A percentile compares a stretch with the other conserved stretches of the same genome.
Evolutionary conservation across 495 filamentous ascomycete genomes (phyloP).

Genomic region (Tuber umbilicatum): DNA sequence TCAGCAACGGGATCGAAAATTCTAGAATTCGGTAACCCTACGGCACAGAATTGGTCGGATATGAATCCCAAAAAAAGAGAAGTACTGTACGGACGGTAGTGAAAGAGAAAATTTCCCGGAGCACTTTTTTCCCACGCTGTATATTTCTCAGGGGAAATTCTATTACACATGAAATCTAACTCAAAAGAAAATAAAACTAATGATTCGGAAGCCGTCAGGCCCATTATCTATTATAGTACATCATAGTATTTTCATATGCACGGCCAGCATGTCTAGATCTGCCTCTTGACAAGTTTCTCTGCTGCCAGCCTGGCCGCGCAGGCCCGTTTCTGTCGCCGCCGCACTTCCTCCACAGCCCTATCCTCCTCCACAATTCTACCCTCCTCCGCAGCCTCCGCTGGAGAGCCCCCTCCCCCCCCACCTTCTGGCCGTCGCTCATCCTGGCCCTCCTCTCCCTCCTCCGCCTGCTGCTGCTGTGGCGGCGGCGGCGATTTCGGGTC

Average conservation of each 20-base stretch:
- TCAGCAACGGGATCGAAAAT: neutral
- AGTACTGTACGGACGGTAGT: neutral
- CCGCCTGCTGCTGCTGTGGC: neutral
- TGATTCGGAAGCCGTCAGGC: neutral
- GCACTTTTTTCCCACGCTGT: neutral
- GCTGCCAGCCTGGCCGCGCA: neutral
- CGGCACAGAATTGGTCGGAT: neutral
- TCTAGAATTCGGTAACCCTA: neutral
- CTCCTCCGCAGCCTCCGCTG: neutral
- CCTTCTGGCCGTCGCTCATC: neutral
- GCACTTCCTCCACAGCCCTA: neutral
- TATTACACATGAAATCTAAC: neutral
- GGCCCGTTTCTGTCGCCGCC: neutral
- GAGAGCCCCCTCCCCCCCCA: neutral
- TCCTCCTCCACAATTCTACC: neutral
- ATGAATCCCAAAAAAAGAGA: neutral
- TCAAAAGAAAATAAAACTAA: neutral
- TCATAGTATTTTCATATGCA: neutral
- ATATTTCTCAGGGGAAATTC: neutral
- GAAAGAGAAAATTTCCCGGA: neutral
- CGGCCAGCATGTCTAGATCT: slow-evolving; percentile 8
- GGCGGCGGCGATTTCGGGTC: neutral
- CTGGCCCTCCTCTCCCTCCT: neutral
- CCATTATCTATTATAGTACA: neutral
- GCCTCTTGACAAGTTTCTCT: slow-evolving; percentile 20